Evolutionary conservation across 2,329 filamentous ascomycete genomes (phyloP), one percentile per base, ranked within the genome.

Genomic region (Diaporthe citriasiana): DNA sequence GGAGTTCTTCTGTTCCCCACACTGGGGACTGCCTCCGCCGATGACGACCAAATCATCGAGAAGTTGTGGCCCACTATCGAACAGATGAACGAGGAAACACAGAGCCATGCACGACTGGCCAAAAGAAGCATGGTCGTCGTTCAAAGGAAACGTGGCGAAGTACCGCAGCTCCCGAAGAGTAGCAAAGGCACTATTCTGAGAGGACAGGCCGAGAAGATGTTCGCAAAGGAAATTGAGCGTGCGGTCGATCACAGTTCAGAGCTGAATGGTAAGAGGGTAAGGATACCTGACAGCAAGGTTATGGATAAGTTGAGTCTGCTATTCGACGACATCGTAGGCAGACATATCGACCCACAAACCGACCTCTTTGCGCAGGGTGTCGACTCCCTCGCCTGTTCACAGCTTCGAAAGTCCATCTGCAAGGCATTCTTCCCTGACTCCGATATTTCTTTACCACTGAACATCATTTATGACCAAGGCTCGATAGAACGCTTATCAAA

Each of bases 121-220:
- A 83, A 79, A 42, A 79, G 84, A 2, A 91, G 89, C 86, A 75
- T 92, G 19, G 76, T 89, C 0, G 82, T 87, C 0, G 81, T 90
- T 55, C 78, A 82, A 0, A 74, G 82, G 10, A 75, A 78, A 12
- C 77, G 79, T 0, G 72, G 71, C 1, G 73, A 77, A 1, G 70
- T 74, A n/a, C 76, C 81, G 0, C 81, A n/a, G 45, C 56, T 92
- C 0, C 84, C 87, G 73, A 92, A 90, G 79, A 92, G 88, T 74
- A 92, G 89, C 76, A 93, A 93, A 79, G 91, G 91, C 0, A 91
- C 89, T 0, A 82, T 90, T 1, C 80, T 93, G 22, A 83, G 90
- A 33, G 82, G 81, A 17, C 83, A 84, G 60, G 89, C 87, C 0
- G 89, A 91, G 73, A 82, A 85, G 56, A 81, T 81, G 10, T 92